Base-by-base conservation (phyloP, 1,284 basidiomycete species). In the Ganoderma resinaceum region DNA sequence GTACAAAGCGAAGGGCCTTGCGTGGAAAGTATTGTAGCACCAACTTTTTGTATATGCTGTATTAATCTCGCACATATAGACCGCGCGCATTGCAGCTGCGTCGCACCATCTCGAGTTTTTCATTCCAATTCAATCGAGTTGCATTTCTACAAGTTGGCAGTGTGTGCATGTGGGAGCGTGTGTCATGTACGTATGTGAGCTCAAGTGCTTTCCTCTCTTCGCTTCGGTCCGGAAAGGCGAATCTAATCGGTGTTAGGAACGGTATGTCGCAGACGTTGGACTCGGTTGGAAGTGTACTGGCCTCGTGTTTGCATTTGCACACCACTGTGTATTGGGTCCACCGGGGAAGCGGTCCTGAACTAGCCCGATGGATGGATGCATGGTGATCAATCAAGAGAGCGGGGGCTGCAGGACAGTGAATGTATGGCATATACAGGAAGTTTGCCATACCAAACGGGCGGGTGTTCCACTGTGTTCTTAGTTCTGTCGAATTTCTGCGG, bases 31-130 rank as follows among this genome's bases (percentile, higher is more conserved):
- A 67, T 62, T 70, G 66, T 70, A 70, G 66, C 61, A 65, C 26
- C 46, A 49, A 49, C 11, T 49, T 62, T 42, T 61, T 70, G 66
- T 70, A 70, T 67, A 70, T 70, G 63, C 55, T 67, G 66, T 70
- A 63, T 70, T 66, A 65, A 69, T 68, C 42, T 26, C 31, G 33
- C 42, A 69, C 63, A 69, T 43, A 69, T 69, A 69, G 67, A 69
- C 46, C 4, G 40, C 29, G 58, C 64, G 53, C 62, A 42, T 23
- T n/a, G 58, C 42, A 16, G 40, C 16, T 9, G 35, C 7, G 33
- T 37, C 31, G 33, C 18, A 37, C 55, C 26, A 23, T 23, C n/a
- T 3, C 16, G 4, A 37, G 1, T 33, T 8, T 55, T 55, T 31
- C 53, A 37, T 37, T 31, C 7, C 55, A 29, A 18, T 52, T 14